Evolutionary conservation across 164 flowering plant genomes (phyloP).

Genomic region (Sedum album): DNA sequence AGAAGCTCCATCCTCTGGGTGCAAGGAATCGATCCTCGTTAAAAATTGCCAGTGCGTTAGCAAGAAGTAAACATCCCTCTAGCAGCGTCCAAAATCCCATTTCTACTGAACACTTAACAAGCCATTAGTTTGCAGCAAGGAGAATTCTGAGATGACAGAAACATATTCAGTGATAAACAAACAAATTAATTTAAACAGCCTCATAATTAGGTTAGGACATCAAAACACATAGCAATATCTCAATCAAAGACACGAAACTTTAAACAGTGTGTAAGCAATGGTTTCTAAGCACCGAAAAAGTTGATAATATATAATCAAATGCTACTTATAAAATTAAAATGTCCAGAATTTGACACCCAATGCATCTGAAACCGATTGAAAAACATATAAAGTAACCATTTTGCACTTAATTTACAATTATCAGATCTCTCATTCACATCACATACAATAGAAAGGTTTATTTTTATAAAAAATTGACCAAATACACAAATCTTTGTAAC

Average conservation of each 20-base stretch:
- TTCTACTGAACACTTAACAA: conserved; percentile 1
- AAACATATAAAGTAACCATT: background rate
- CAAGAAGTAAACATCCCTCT: conserved; percentile 39
- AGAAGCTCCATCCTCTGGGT: conserved; percentile 40
- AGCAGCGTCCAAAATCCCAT: conserved; percentile 50
- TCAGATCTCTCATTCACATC: background rate
- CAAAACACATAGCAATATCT: no score
- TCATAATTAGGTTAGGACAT: no score
- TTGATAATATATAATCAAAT: background rate
- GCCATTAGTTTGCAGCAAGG: background rate
- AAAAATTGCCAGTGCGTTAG: conserved; percentile 37
- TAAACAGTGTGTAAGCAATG: background rate
- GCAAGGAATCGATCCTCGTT: conserved; percentile 44
- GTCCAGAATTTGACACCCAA: no score
- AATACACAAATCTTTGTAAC: background rate
- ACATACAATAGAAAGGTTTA: background rate
- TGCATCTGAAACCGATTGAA: background rate
- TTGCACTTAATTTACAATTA: background rate
- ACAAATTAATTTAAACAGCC: no score
- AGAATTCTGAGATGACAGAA: background rate
- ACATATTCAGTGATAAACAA: no score
- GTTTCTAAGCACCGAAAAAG: background rate
- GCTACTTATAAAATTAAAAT: no score
- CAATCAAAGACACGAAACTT: background rate
- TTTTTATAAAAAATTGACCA: background rate